A percentile compares a stretch with the other conserved stretches of the same genome.
phyloP scores from a whole-genome alignment of 164 flowering plant genomes.

The Buxus sempervirens region DNA sequence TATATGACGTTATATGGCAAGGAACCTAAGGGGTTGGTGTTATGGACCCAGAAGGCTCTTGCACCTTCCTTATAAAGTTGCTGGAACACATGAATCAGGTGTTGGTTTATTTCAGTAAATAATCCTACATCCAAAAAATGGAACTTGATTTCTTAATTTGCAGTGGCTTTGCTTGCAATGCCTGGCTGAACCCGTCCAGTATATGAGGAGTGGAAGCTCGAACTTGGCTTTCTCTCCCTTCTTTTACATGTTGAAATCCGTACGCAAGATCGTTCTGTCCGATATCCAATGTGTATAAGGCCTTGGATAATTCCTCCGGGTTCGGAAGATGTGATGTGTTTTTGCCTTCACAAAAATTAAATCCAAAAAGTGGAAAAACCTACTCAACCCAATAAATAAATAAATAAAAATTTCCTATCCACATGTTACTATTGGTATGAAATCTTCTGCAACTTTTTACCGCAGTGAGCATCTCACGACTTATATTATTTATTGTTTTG shows the following conservation, averaged over 20 bases:
- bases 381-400: too few species aligned
- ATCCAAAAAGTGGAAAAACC: too few species aligned
- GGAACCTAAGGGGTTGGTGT: slow-evolving; percentile 39
- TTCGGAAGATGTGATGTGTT: slow-evolving; percentile 23
- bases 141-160: background rate
- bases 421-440: too few species aligned
- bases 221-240: slow-evolving; percentile 11
- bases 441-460: too few species aligned
- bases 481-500: too few species aligned
- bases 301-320: slow-evolving; percentile 27
- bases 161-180: slow-evolving; percentile 13
- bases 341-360: too few species aligned
- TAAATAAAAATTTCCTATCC: too few species aligned
- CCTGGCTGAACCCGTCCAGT: slow-evolving; percentile 7
- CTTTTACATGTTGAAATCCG: slow-evolving; percentile 20
- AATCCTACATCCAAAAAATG: too few species aligned
- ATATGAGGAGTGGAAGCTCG: slow-evolving; percentile 13
- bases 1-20: too few species aligned
- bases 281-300: slow-evolving; percentile 28
- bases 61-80: slow-evolving; percentile 29
- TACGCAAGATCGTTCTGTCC: slow-evolving; percentile 28
- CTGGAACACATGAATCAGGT: slow-evolving; percentile 13
- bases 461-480: too few species aligned
- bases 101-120: too few species aligned
- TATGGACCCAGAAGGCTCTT: slow-evolving; percentile 34